These are phyloP conservation scores for Nemania serpens DNA, from an alignment of 2,329 filamentous ascomycete genomes.

Conservation along the genomic window DNA sequence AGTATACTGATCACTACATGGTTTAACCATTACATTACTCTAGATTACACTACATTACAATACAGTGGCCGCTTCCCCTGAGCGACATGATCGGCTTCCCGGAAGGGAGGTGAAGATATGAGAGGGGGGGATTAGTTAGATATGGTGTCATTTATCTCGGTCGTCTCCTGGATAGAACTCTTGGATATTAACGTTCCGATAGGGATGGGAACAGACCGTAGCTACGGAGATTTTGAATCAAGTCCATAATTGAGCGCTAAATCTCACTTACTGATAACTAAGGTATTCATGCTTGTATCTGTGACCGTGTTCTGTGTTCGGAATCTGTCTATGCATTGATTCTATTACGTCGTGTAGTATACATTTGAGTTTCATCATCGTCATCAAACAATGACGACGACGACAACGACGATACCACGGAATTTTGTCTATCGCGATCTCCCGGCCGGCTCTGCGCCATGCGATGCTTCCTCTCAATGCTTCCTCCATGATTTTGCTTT, in stretches of 20 bases:
- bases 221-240: neutral
- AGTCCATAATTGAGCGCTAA: no score
- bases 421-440: slow-evolving; percentile 15
- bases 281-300: no score
- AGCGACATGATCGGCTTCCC: slow-evolving; percentile 8
- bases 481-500: no score
- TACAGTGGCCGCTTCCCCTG: neutral
- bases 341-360: neutral
- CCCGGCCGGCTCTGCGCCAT: neutral
- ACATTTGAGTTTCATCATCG: no score
- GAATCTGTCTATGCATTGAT: neutral
- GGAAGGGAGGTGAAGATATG: neutral
- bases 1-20: no score
- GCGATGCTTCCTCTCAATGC: no score
- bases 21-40: no score
- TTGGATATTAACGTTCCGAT: neutral
- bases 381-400: no score
- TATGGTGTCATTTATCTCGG: neutral
- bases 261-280: no score
- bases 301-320: no score
- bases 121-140: neutral
- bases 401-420: neutral
- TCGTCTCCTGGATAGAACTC: neutral
- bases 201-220: neutral
- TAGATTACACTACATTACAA: no score